phyloP scores from a whole-genome alignment of 371 early-diverging fungal species.

The Haplosporangium sp. region DNA sequence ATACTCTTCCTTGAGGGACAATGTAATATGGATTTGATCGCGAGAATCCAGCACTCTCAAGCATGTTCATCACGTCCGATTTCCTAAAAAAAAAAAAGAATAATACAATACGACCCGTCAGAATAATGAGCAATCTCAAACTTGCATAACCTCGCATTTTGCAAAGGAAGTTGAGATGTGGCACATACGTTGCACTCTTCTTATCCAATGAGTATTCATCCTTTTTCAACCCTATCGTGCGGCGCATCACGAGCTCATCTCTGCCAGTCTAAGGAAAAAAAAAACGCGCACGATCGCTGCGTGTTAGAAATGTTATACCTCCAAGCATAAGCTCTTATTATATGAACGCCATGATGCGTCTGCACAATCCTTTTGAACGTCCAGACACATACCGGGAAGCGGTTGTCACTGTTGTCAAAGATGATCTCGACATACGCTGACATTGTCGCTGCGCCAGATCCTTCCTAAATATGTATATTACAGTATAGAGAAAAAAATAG shows the following conservation, averaged over 20 bases:
- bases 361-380: background rate
- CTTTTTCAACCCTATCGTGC: conserved; percentile 96
- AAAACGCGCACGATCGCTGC: no score
- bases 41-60: conserved; percentile 99
- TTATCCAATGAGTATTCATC: conserved; percentile 98
- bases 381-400: conserved; percentile 84
- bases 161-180: background rate
- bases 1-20: conserved; percentile 98
- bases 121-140: background rate
- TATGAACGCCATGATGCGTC: background rate
- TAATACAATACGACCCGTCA: background rate
- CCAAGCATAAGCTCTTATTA: background rate
- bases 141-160: no score
- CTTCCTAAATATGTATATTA: conserved; percentile 72
- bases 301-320: background rate
- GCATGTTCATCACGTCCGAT: conserved; percentile 91
- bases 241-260: conserved; percentile 87
- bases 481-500: background rate
- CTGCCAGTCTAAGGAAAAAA: conserved; percentile 79
- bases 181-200: conserved; percentile 79
- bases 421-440: conserved; percentile 98
- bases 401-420: conserved; percentile 95
- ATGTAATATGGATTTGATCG: conserved; percentile 98
- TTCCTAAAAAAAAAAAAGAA: conserved; percentile 68
- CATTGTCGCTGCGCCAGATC: conserved; percentile 91